Percentiles rank a stretch among this genome's conserved stretches.
These are phyloP conservation scores for Komagataella pastoris DNA, from an alignment of 805 yeast species.

Conservation along the genomic window DNA sequence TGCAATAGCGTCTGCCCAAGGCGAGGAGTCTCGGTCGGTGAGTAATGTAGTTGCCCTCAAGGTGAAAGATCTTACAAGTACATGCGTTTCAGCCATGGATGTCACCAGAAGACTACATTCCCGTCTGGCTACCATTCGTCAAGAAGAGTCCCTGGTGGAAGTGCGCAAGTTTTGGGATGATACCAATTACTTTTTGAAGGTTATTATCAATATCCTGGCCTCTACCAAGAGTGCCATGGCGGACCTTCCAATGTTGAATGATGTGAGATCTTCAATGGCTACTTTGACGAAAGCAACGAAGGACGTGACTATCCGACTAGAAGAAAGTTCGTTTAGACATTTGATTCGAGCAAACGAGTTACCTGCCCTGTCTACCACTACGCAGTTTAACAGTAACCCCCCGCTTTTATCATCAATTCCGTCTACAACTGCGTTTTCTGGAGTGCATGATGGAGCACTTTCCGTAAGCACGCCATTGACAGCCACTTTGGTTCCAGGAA, in stretches of 20 bases:
- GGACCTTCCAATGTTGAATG: conserved; percentile 70
- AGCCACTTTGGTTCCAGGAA: conserved; percentile 17
- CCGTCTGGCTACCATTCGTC: conserved; percentile 31
- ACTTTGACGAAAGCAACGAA: conserved; percentile 79
- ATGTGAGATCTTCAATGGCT: conserved; percentile 68
- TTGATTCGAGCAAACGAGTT: conserved; percentile 1
- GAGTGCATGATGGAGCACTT: not conserved
- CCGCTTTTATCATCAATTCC: conserved; percentile 23
- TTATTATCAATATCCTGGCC: conserved; percentile 73
- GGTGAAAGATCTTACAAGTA: conserved; percentile 64
- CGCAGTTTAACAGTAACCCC: conserved; percentile 6
- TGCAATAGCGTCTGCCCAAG: conserved; percentile 39
- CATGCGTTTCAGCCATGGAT: conserved; percentile 75
- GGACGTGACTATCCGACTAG: conserved; percentile 80
- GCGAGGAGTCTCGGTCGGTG: conserved; percentile 11
- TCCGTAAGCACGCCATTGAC: not conserved
- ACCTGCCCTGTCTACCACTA: conserved; percentile 6
- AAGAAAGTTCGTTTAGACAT: conserved; percentile 16
- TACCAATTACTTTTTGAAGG: conserved; percentile 66
- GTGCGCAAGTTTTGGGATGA: conserved; percentile 74
- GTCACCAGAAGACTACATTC: conserved; percentile 52
- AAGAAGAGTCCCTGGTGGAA: conserved; percentile 31
- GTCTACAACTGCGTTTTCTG: conserved; percentile 16
- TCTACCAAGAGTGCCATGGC: conserved; percentile 72
- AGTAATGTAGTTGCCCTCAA: conserved; percentile 38